Evolutionary conservation across 768 basidiomycete species (phyloP), one percentile per base, ranked within the genome.

Genomic region (Tylopilus rubrobrunneus): DNA sequence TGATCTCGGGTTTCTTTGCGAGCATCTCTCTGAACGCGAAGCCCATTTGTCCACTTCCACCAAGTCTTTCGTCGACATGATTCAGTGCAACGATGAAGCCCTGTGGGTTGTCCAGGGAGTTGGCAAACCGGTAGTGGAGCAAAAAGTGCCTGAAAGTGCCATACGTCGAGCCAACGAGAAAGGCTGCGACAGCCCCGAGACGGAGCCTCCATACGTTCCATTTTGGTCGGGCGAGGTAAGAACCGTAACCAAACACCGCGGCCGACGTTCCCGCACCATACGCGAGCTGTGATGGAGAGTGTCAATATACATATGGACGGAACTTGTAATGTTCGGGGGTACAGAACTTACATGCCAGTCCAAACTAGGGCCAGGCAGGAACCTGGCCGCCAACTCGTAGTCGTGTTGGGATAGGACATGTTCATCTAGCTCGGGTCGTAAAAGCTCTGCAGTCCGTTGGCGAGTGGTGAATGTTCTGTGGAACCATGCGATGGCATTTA

Each of bases 321-420:
- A 27, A 23, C 17, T 51, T 19, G 34, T 15, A 17, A 25, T 7
- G 29, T 34, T 7, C 9, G 17, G 49, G 48, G 25, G 60, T 17
- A 17, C n/a, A 12, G 21, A 45, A 59, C 78, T 73, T 47, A 79
- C 75, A 52, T 76, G 73, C 56, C 70, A 73, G 56, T 78, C 73
- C 31, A 74, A 66, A 71, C 78, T 59, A 71, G 63, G 60, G 37
- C 76, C 77, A 36, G 84, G 78, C 27, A 84, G 67, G 71, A 86
- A 87, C 27, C 63, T 63, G 52, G 74, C 63, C 5, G 84, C 79
- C 11, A 77, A 66, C 0, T 85, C 74, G 64, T 79, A 86, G 73
- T 88, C 86, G 50, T 75, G 77, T 19, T 60, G 62, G 19, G 69
- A 59, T 17, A 70, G 45, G 27, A 65, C 51, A 4, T 55, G 56